A percentile compares a stretch with the other conserved stretches of the same genome.
These are phyloP conservation scores for Candida maesae DNA, from an alignment of 805 yeast species.

Conservation along the genomic window DNA sequence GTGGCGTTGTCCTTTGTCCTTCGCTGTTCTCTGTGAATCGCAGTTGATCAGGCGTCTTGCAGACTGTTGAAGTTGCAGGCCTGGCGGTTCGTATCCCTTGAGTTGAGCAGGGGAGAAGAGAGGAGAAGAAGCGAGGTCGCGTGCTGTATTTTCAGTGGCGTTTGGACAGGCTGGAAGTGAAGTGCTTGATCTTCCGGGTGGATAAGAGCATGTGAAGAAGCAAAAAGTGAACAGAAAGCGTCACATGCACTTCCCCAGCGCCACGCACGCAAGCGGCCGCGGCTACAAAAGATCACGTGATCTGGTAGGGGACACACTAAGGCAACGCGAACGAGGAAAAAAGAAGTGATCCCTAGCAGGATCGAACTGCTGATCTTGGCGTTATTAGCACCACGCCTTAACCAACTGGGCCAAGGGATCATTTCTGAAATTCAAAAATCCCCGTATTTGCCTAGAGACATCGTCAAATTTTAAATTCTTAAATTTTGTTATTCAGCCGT, in stretches of 20 bases:
- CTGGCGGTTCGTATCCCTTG: background rate
- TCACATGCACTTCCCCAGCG: slow-evolving; percentile 6
- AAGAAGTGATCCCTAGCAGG: slow-evolving; percentile 73
- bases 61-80: slow-evolving; percentile 10
- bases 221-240: background rate
- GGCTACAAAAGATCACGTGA: no score
- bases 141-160: slow-evolving; percentile 5
- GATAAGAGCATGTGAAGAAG: slow-evolving; percentile 4
- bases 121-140: slow-evolving; percentile 2
- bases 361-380: slow-evolving; percentile 78
- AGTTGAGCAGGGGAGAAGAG: slow-evolving; percentile 9
- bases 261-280: background rate
- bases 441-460: no score
- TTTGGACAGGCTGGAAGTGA: no score
- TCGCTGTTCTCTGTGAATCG: no score
- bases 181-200: background rate
- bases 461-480: no score
- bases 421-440: no score
- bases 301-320: background rate
- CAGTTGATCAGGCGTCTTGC: background rate
- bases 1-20: no score
- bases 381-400: slow-evolving; percentile 57
- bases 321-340: slow-evolving; percentile 1
- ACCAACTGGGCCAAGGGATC: slow-evolving; percentile 62
- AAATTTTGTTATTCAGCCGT: no score